Percentiles rank a stretch among this genome's conserved stretches.
phyloP scores from a whole-genome alignment of 805 yeast species.

The Lipomyces sp. region DNA sequence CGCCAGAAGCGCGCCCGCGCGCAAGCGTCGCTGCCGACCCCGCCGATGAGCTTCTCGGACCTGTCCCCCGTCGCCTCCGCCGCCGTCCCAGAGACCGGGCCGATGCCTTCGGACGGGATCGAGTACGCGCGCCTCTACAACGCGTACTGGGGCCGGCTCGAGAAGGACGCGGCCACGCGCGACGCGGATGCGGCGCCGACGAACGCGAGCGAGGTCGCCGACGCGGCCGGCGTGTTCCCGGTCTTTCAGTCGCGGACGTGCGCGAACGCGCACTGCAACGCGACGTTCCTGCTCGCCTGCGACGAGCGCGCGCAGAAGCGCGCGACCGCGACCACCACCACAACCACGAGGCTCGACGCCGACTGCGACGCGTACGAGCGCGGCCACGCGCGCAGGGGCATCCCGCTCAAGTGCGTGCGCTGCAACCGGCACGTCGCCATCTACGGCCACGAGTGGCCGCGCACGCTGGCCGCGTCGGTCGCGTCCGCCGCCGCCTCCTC shows the following conservation, averaged over 20 bases:
- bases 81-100: too few species aligned
- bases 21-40: slow-evolving; percentile 9
- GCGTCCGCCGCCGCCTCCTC: too few species aligned
- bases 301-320: neutral
- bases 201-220: neutral
- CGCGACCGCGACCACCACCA: too few species aligned
- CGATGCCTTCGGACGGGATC: neutral
- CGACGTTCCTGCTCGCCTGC: slow-evolving; percentile 7
- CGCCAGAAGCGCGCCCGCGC: too few species aligned
- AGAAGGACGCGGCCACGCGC: neutral
- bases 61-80: too few species aligned
- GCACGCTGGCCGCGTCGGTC: too few species aligned
- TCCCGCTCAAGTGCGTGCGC: slow-evolving; percentile 31
- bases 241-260: slow-evolving; percentile 8
- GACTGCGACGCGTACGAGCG: slow-evolving; percentile 9
- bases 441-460: slow-evolving; percentile 36
- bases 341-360: neutral
- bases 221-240: slow-evolving; percentile 3
- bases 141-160: slow-evolving; percentile 19
- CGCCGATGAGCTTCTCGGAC: slow-evolving; percentile 7
- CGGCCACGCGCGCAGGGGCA: neutral
- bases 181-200: neutral
- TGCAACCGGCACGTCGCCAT: slow-evolving; percentile 37
- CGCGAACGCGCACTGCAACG: slow-evolving; percentile 8
- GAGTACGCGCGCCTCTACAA: slow-evolving; percentile 5